Evolutionary conservation across 208 protist genomes (phyloP), one percentile per base, ranked within the genome.

Genomic region (Wallacemonas rigidus): DNA sequence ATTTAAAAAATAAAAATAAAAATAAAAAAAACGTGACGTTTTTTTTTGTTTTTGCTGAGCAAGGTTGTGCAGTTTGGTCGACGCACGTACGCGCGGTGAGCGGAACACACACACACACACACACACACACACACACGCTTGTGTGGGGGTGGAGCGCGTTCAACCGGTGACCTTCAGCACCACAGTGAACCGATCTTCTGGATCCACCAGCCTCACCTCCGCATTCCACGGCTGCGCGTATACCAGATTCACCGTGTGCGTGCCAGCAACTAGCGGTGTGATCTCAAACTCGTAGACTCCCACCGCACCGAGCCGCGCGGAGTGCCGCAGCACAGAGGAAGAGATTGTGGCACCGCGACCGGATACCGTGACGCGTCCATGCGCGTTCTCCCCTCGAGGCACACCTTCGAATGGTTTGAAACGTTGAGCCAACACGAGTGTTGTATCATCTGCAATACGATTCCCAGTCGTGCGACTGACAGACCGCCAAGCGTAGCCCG

Each of bases 401-500:
- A 26, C 26, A 26, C 0, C 26, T 26, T 50, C 45, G 45, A 50
- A 50, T 14, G 8, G 45, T 50, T 6, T 50, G 12, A 50, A 50
- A 50, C 45, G 45, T 6, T 12, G 45, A 12, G 12, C 45, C 8
- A 50, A 12, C 45, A 50, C 45, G 45, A 50, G 45, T 12, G 45
- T 50, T 6, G 45, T 14, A 12, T 44, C 9, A 15, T 43, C 45
- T 14, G 9, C 45, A 12, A 12, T 12, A 12, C 7, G 9, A 15
- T n/a, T 12, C 15, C 41, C 40, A 3, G 54, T 62, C 55, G 44
- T 14, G n/a, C 26, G 7, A 48, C 43, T 17, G 12, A 38, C 45
- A n/a, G 43, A 57, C 43, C 15, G 17, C 70, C 70, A 74, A 9
- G 62, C 60, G 47, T 69, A 74, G 48, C 70, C 70, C 26, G 70